phyloP scores from a whole-genome alignment of 2,329 filamentous ascomycete genomes.

The Tolypocladium cylindrosporum region DNA sequence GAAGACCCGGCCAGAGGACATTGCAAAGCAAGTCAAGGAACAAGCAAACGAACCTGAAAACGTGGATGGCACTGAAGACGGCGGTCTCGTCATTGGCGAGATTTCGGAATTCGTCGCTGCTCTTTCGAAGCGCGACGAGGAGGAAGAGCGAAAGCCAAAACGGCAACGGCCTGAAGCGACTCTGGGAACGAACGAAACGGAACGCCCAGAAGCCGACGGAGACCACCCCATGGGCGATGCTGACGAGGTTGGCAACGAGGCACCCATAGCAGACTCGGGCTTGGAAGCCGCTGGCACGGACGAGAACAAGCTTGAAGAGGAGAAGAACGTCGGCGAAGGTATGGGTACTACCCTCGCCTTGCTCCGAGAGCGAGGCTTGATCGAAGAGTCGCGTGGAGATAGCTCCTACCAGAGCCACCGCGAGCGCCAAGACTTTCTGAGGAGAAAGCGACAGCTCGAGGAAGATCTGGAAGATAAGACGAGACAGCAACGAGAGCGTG shows the following conservation, averaged over 20 bases:
- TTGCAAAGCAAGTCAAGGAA: slow-evolving; percentile 69
- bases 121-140: slow-evolving; percentile 56
- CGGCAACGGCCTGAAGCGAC: slow-evolving; percentile 18
- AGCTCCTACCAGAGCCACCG: slow-evolving; percentile 58
- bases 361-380: slow-evolving; percentile 73
- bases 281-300: slow-evolving; percentile 22
- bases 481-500: slow-evolving; percentile 74
- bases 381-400: slow-evolving; percentile 53
- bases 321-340: slow-evolving; percentile 68
- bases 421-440: slow-evolving; percentile 67
- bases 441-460: slow-evolving; percentile 62
- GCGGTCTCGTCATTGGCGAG: slow-evolving; percentile 84
- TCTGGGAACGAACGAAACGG: neutral
- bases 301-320: slow-evolving; percentile 70
- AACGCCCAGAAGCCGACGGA: slow-evolving; percentile 4
- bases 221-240: slow-evolving; percentile 21
- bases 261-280: slow-evolving; percentile 2
- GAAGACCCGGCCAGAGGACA: slow-evolving; percentile 73
- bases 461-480: slow-evolving; percentile 72
- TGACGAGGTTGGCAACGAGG: slow-evolving; percentile 12
- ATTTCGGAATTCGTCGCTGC: slow-evolving; percentile 91
- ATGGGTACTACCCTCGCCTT: slow-evolving; percentile 75
- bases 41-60: slow-evolving; percentile 45
- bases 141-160: slow-evolving; percentile 43
- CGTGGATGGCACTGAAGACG: slow-evolving; percentile 24